Percentiles rank a stretch among this genome's conserved stretches.
Evolutionary conservation across 805 yeast genomes (phyloP).

Genomic region (Pichia insulana): DNA sequence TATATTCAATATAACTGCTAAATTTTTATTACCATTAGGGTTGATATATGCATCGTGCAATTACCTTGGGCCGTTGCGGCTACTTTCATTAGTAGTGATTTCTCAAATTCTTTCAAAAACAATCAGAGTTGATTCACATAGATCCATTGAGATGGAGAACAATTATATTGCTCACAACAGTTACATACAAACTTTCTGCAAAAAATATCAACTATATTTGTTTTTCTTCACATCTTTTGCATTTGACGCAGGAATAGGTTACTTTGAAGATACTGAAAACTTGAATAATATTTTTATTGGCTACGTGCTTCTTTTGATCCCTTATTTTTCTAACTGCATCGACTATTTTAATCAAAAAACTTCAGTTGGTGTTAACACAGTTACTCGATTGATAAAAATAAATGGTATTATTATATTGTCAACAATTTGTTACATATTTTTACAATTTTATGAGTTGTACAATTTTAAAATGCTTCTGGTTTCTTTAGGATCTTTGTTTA

Average conservation of each 20-base stretch:
- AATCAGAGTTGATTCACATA: conserved; percentile 5
- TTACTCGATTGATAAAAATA: too few species aligned
- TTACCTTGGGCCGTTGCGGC: conserved; percentile 22
- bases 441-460: conserved; percentile 12
- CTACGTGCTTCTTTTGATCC: conserved; percentile 3
- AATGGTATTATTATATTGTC: too few species aligned
- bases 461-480: conserved; percentile 25
- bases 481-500: conserved; percentile 23
- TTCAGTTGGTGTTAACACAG: background rate
- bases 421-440: conserved; percentile 6
- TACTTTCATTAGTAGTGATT: conserved; percentile 19
- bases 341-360: background rate
- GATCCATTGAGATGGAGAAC: conserved; percentile 17
- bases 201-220: conserved; percentile 15
- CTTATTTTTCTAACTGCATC: background rate
- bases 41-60: conserved; percentile 17
- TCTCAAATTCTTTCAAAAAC: conserved; percentile 14
- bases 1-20: background rate
- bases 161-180: conserved; percentile 13
- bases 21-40: conserved; percentile 13
- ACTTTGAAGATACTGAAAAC: background rate
- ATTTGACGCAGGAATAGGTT: conserved; percentile 2
- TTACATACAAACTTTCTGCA: conserved; percentile 3
- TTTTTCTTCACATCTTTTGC: conserved; percentile 11
- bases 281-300: conserved; percentile 3